phyloP scores from a whole-genome alignment of 371 early-diverging fungal species.

The Choanephora cucurbitarum region DNA sequence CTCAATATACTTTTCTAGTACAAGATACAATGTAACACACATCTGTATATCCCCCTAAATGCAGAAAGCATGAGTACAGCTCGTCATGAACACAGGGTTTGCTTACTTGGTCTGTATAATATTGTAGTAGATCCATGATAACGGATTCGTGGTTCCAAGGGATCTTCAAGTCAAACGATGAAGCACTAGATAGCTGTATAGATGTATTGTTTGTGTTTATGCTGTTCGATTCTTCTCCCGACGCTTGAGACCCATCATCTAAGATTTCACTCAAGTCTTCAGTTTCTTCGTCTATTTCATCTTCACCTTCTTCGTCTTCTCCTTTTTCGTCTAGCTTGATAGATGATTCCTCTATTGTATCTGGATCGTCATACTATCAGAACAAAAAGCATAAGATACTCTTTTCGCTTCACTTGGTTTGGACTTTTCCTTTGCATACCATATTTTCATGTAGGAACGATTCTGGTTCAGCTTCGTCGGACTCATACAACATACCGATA shows the following conservation, averaged over 20 bases:
- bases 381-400: neutral
- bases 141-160: constrained; percentile 62
- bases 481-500: constrained; percentile 64
- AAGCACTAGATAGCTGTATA: neutral
- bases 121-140: constrained; percentile 61
- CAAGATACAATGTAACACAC: constrained; percentile 74
- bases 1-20: constrained; percentile 53
- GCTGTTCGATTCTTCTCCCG: constrained; percentile 17
- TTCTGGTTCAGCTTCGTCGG: constrained; percentile 17
- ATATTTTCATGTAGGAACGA: constrained; percentile 1
- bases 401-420: neutral
- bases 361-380: neutral
- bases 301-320: neutral
- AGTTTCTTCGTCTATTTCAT: neutral
- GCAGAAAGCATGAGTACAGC: neutral
- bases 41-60: constrained; percentile 79
- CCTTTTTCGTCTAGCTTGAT: neutral
- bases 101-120: constrained; percentile 72
- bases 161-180: constrained; percentile 32
- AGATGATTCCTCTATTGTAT: neutral
- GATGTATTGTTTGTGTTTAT: constrained; percentile 16
- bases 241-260: constrained; percentile 27
- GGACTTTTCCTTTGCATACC: neutral
- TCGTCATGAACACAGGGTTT: neutral
- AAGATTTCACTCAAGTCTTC: constrained; percentile 7